Base-by-base conservation (phyloP, 306 rosid genomes). In the Canavalia gladiata region DNA sequence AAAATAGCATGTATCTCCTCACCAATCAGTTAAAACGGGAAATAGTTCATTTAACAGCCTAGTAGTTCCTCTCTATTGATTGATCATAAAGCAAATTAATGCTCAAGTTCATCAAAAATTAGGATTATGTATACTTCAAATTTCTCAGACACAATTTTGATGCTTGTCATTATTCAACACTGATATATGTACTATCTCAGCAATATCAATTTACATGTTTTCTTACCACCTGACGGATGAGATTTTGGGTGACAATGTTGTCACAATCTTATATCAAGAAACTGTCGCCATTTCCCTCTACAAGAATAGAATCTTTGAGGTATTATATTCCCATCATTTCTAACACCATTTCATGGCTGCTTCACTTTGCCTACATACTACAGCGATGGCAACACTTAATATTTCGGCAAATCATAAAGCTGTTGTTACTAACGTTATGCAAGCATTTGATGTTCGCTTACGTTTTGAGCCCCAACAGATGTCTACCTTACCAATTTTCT, bases 381-480 rank as follows among this genome's bases (percentile, higher is more conserved):
- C 59, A 78, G 82, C 25, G 74, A 77, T 45, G 55, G 31, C 72
- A 54, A 13, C 35, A 39, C 67, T 72, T 30, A 56, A 49, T 33
- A 41, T 46, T 54, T 71, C 77, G 77, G 59, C 66, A 85, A 80
- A 78, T 88, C 84, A 83, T 54, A 81, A 78, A 49, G 87, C 60
- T 50, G 87, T 56, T 50, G 83, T 75, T 55, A 66, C 42, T 76
- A 78, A 64, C 25, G 79, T 72, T 54, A 76, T 55, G 86, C 85
- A 65, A 76, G 86, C 72, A 59, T 81, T 84, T 49, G 88, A 74
- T 2, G 94, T 88, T 87, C 98, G 87, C 90, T 86, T 91, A 66
- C 97, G 97, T 81, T 91, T 94, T 41, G 88, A 80, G 72, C 97
- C 94, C 98, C 98, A 94, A 88, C 80, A 72, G 65, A 89, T 45